Evolutionary conservation across 2,329 filamentous ascomycete species (phyloP).

Genomic region (Fusarium globosum): DNA sequence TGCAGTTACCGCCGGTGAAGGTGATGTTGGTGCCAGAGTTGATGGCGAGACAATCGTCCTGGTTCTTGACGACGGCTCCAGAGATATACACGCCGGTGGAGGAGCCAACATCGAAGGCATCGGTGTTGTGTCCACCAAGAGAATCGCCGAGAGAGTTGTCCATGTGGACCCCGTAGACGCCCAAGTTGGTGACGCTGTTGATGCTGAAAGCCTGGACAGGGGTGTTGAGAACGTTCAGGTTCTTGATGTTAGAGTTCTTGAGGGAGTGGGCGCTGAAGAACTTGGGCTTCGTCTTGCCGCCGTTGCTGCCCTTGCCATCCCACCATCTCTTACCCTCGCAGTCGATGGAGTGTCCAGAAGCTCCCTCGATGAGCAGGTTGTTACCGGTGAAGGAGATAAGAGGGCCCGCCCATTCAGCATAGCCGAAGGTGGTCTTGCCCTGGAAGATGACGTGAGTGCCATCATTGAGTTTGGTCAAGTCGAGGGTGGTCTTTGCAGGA

Average conservation of each 20-base stretch:
- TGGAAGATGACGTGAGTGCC: constrained; percentile 69
- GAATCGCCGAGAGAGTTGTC: constrained; percentile 54
- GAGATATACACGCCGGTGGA: constrained; percentile 62
- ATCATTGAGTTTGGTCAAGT: constrained; percentile 63
- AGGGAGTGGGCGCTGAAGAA: constrained; percentile 62
- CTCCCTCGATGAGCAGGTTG: constrained; percentile 64
- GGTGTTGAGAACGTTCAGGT: constrained; percentile 55
- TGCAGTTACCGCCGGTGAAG: constrained; percentile 58
- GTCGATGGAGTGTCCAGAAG: constrained; percentile 61
- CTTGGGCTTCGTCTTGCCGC: constrained; percentile 72
- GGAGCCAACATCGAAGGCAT: constrained; percentile 67
- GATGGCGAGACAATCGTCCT: constrained; percentile 70
- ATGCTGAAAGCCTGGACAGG: constrained; percentile 57
- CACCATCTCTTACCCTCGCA: constrained; percentile 69
- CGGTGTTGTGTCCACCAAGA: constrained; percentile 62
- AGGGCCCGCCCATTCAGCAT: constrained; percentile 73
- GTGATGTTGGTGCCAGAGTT: constrained; percentile 64
- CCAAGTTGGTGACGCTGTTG: constrained; percentile 49
- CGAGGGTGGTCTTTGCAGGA: constrained; percentile 68
- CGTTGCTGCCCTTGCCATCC: constrained; percentile 70
- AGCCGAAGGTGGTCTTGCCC: constrained; percentile 74
- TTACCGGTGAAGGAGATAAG: constrained; percentile 70
- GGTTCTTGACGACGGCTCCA: constrained; percentile 66
- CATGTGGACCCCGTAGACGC: constrained; percentile 50
- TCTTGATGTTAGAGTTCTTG: constrained; percentile 51